Conservation (phyloP, 345 rosid species). For the Brassica incana region DNA sequence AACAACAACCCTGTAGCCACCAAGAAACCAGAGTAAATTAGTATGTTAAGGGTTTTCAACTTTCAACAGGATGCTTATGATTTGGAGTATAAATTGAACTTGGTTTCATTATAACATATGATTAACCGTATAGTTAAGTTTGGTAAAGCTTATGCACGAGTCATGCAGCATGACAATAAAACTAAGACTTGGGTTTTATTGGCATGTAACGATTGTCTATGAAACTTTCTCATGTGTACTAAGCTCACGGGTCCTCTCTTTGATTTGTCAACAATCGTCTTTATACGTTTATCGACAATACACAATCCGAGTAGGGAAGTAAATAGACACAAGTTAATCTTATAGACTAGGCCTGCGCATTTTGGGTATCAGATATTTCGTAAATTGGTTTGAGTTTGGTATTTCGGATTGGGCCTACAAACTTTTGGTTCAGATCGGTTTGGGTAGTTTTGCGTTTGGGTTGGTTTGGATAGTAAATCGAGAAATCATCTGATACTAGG, state of each 20-base stretch:
- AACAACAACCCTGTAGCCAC: conserved; percentile 47
- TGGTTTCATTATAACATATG: neutral
- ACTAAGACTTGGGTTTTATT: neutral
- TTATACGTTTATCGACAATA: neutral
- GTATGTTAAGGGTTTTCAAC: neutral
- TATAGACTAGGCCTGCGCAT: no score
- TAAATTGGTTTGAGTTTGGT: no score
- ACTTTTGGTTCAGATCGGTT: no score
- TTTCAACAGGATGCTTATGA: neutral
- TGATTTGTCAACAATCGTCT: neutral
- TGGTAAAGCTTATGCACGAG: neutral
- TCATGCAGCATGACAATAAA: neutral
- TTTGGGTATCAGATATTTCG: no score
- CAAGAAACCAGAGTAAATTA: conserved; percentile 43
- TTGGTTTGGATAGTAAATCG: no score
- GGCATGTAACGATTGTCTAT: no score
- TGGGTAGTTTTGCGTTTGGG: no score
- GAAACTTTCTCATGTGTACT: no score
- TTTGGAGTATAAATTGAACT: neutral
- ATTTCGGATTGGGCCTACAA: no score
- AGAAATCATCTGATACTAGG: no score
- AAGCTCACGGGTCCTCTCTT: no score
- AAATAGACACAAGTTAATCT: no score
- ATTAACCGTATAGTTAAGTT: neutral
- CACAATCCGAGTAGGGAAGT: neutral